These are phyloP conservation scores for Ustilago vetiveriae DNA, from an alignment of 1,284 basidiomycete species.

Conservation along the genomic window DNA sequence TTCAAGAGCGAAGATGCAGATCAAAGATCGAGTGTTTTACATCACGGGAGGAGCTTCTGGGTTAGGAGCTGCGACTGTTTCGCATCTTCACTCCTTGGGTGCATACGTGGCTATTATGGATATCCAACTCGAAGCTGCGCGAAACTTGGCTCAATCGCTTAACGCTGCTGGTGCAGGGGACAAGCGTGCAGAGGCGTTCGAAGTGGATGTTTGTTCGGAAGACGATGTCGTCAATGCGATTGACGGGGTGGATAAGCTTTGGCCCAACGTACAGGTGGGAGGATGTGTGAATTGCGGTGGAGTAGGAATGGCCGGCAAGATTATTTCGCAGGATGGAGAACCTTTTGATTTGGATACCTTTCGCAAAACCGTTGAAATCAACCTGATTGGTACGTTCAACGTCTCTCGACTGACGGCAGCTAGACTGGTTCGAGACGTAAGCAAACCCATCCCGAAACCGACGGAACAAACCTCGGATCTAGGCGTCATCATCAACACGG, in stretches of 20 bases:
- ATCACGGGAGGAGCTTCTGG: constrained; percentile 63
- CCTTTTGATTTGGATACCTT: constrained; percentile 66
- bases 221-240: constrained; percentile 58
- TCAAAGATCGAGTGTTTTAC: constrained; percentile 53
- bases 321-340: constrained; percentile 56
- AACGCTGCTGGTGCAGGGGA: constrained; percentile 8
- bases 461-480: constrained; percentile 49
- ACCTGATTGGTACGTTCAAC: constrained; percentile 66
- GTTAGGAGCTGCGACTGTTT: constrained; percentile 61
- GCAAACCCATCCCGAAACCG: constrained; percentile 42
- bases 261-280: constrained; percentile 52
- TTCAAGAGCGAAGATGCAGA: constrained; percentile 62
- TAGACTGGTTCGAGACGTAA: constrained; percentile 53
- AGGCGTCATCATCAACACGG: constrained; percentile 67
- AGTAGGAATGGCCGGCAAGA: constrained; percentile 67
- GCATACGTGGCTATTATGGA: constrained; percentile 61
- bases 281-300: constrained; percentile 67
- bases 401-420: constrained; percentile 65
- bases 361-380: constrained; percentile 56
- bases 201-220: constrained; percentile 63
- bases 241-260: constrained; percentile 41
- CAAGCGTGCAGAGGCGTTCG: constrained; percentile 37
- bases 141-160: constrained; percentile 31
- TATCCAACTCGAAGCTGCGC: constrained; percentile 40
- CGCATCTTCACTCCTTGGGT: constrained; percentile 46